These are phyloP conservation scores for Psilocybe azurescens DNA, from an alignment of 768 basidiomycete species.

Conservation along the genomic window DNA sequence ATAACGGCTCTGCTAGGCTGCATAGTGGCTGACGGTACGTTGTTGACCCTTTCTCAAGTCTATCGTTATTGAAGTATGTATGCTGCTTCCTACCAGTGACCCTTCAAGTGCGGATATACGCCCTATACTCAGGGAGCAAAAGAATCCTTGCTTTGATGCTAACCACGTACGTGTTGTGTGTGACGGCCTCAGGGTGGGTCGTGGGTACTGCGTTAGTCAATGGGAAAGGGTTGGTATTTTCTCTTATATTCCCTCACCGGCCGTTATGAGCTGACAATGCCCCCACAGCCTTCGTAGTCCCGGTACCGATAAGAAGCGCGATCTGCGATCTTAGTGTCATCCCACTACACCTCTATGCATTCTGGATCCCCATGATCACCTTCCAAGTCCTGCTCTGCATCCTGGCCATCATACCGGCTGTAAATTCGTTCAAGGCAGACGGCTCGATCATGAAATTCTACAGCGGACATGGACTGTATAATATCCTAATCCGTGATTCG, in stretches of 20 bases:
- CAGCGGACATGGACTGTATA: not conserved
- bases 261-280: not conserved
- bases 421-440: not conserved
- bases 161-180: not conserved
- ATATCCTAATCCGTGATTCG: slow-evolving; percentile 5
- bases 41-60: not conserved
- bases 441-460: not conserved
- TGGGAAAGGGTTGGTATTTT: not conserved
- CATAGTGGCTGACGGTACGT: not conserved
- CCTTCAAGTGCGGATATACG: slow-evolving; percentile 7
- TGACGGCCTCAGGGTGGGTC: slow-evolving; percentile 1
- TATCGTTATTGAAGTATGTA: not conserved
- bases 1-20: not conserved
- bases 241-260: too few relatives aligned
- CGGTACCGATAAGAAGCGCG: not conserved
- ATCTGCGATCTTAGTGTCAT: not conserved
- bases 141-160: too few relatives aligned
- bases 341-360: not conserved
- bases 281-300: not conserved
- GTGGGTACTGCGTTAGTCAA: not conserved
- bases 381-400: not conserved
- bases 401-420: not conserved
- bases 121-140: not conserved
- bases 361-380: slow-evolving; percentile 1
- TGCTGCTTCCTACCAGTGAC: not conserved